Evolutionary conservation across 1,284 basidiomycete genomes (phyloP).

Genomic region (Malassezia psittaci): DNA sequence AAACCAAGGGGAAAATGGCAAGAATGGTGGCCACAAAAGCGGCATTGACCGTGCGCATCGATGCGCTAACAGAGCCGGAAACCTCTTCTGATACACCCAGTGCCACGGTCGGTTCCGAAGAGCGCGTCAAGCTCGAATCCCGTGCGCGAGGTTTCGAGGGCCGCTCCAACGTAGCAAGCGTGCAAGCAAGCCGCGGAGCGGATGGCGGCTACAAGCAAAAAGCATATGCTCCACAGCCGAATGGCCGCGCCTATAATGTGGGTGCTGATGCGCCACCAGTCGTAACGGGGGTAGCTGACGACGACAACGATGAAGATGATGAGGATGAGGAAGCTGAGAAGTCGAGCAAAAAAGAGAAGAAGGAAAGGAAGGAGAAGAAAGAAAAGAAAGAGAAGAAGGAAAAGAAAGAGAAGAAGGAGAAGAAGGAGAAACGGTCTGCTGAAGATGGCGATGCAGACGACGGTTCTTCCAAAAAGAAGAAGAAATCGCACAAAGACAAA

Average conservation of each 20-base stretch:
- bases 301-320: slow-evolving; percentile 49
- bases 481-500: slow-evolving; percentile 32
- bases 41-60: slow-evolving; percentile 87
- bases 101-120: slow-evolving; percentile 72
- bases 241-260: slow-evolving; percentile 38
- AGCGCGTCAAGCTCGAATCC: slow-evolving; percentile 87
- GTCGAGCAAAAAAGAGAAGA: slow-evolving; percentile 17
- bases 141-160: slow-evolving; percentile 74
- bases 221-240: slow-evolving; percentile 34
- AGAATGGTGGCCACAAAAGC: slow-evolving; percentile 93
- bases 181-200: slow-evolving; percentile 25
- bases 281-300: slow-evolving; percentile 48
- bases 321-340: slow-evolving; percentile 55
- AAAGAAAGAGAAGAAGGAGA: slow-evolving; percentile 34
- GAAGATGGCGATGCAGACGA: slow-evolving; percentile 7
- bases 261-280: slow-evolving; percentile 34
- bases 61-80: slow-evolving; percentile 84
- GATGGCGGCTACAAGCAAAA: slow-evolving; percentile 43
- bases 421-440: slow-evolving; percentile 16
- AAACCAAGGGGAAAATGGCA: slow-evolving; percentile 99
- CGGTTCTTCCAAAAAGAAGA: slow-evolving; percentile 29
- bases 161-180: slow-evolving; percentile 24
- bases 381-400: slow-evolving; percentile 31
- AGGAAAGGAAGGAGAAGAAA: slow-evolving; percentile 8
- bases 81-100: slow-evolving; percentile 75